Percentiles rank a stretch among this genome's conserved stretches.
phyloP scores from a whole-genome alignment of 1,284 basidiomycete species.

The Ustilago lituana region DNA sequence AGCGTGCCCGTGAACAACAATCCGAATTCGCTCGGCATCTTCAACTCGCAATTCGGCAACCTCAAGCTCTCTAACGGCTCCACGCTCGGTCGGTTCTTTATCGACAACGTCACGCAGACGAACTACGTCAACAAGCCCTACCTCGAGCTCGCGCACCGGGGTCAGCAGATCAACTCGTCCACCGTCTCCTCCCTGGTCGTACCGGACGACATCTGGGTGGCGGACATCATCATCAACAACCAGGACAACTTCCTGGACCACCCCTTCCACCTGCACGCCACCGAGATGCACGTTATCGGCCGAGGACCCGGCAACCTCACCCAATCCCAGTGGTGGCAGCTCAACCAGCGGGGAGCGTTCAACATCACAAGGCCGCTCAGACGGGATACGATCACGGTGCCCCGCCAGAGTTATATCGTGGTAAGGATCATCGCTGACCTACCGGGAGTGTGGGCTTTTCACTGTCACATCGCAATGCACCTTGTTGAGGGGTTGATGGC shows the following conservation, averaged over 20 bases:
- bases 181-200: conserved; percentile 35
- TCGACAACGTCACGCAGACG: conserved; percentile 42
- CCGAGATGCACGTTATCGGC: conserved; percentile 61
- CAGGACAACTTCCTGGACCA: conserved; percentile 62
- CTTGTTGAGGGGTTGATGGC: conserved; percentile 55
- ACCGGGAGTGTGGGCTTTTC: conserved; percentile 52
- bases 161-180: conserved; percentile 27
- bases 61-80: conserved; percentile 34
- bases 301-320: conserved; percentile 63
- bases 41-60: conserved; percentile 43
- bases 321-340: conserved; percentile 15
- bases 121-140: conserved; percentile 62
- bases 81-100: conserved; percentile 41
- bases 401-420: conserved; percentile 50
- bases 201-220: conserved; percentile 42
- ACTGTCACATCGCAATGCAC: conserved; percentile 60
- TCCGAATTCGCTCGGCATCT: conserved; percentile 30
- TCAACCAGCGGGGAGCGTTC: conserved; percentile 32
- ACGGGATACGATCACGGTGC: conserved; percentile 67
- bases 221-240: conserved; percentile 67
- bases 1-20: conserved; percentile 23
- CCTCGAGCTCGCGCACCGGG: conserved; percentile 41
- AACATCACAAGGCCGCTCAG: conserved; percentile 67
- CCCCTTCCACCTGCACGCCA: conserved; percentile 60
- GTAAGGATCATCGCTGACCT: conserved; percentile 51